A percentile compares a stretch with the other conserved stretches of the same genome.
These are phyloP conservation scores for Microsporum canis DNA, from an alignment of 2,329 filamentous ascomycete species.

Conservation along the genomic window DNA sequence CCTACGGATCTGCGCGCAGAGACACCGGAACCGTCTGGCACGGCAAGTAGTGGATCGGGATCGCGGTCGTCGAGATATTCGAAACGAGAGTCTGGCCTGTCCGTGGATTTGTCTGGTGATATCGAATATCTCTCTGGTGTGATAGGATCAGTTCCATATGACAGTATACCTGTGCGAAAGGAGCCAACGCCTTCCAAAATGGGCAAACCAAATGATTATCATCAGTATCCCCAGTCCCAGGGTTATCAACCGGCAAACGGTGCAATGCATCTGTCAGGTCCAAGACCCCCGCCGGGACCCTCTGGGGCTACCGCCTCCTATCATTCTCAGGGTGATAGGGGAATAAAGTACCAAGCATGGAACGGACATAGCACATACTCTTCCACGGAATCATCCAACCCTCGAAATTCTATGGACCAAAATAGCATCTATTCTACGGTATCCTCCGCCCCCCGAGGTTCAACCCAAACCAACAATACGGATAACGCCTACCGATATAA, in stretches of 20 bases:
- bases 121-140: constrained; percentile 67
- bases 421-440: constrained; percentile 52
- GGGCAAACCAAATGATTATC: constrained; percentile 70
- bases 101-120: constrained; percentile 56
- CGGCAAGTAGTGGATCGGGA: constrained; percentile 49
- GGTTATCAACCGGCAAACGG: constrained; percentile 41
- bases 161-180: constrained; percentile 54
- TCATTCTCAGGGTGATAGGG: constrained; percentile 56
- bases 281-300: constrained; percentile 48
- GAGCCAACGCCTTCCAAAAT: constrained; percentile 67
- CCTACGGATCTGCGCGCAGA: constrained; percentile 40
- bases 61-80: constrained; percentile 64
- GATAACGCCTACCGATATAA: constrained; percentile 39
- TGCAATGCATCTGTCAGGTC: constrained; percentile 48
- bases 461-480: constrained; percentile 45
- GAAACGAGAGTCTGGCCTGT: constrained; percentile 59
- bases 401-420: constrained; percentile 51
- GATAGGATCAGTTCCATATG: constrained; percentile 81
- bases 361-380: constrained; percentile 51
- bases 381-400: constrained; percentile 42
- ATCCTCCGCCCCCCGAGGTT: constrained; percentile 48
- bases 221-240: constrained; percentile 74
- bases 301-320: constrained; percentile 55
- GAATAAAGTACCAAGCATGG: constrained; percentile 70
- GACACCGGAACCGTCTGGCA: constrained; percentile 42